Evolutionary conservation across 106 monocot genomes (phyloP).

Genomic region (Dendrobium catenatum): DNA sequence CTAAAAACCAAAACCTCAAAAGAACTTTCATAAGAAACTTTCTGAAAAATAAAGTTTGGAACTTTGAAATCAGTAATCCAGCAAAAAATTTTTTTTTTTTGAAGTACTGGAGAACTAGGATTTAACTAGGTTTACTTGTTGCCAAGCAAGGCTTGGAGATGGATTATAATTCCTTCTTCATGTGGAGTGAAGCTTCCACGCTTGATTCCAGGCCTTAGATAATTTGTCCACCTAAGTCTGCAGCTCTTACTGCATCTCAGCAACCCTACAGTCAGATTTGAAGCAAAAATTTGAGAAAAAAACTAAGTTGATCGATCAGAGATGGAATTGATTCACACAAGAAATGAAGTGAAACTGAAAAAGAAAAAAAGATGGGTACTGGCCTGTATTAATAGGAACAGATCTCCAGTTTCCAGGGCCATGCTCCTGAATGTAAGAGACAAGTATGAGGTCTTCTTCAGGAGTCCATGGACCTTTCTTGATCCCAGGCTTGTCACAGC

Average conservation of each 20-base stretch:
- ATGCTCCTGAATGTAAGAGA: conserved; percentile 14
- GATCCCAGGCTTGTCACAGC: conserved; percentile 18
- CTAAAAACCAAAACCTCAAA: too few species aligned
- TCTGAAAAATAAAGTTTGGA: background rate
- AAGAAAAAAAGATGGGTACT: background rate
- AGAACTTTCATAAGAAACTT: too few species aligned
- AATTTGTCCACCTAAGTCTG: conserved; percentile 54
- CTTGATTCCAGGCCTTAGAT: conserved; percentile 34
- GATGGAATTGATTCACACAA: background rate
- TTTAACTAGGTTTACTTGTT: conserved; percentile 20
- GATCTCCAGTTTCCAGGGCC: conserved; percentile 16
- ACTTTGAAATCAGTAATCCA: background rate
- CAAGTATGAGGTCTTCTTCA: conserved; percentile 12
- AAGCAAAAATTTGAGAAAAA: background rate
- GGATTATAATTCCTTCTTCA: conserved; percentile 34
- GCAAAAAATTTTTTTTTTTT: background rate
- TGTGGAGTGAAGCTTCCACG: conserved; percentile 38
- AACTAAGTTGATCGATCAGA: background rate
- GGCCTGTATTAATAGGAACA: conserved; percentile 9
- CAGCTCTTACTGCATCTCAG: conserved; percentile 43
- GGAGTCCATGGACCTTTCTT: conserved; percentile 22
- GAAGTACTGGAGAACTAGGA: too few species aligned
- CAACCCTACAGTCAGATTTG: background rate
- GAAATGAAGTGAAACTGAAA: background rate
- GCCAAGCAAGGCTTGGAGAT: conserved; percentile 30